Conservation (phyloP, 352 stramenopile genomes). For the Salisapilia sapeloensis region DNA sequence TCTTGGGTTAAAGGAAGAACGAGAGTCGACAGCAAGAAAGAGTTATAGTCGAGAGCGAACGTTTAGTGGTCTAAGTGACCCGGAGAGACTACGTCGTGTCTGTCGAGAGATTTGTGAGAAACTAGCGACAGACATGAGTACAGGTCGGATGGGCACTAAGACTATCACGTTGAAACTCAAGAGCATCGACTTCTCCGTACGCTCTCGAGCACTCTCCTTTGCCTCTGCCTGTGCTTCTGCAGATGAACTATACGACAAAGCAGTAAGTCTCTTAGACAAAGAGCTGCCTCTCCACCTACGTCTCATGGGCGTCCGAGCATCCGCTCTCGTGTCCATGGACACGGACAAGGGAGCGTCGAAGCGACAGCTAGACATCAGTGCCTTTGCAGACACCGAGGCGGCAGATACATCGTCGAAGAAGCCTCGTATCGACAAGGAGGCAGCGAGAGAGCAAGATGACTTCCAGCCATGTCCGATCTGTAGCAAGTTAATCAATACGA, state of each 20-base stretch:
- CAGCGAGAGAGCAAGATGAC: conserved; percentile 1
- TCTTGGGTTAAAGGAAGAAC: conserved; percentile 35
- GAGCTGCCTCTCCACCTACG: conserved; percentile 50
- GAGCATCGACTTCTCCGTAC: conserved; percentile 34
- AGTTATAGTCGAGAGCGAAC: conserved; percentile 66
- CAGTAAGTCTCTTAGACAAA: conserved; percentile 31
- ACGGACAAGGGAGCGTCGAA: conserved; percentile 1
- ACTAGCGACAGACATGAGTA: conserved; percentile 32
- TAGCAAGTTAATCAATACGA: conserved; percentile 22
- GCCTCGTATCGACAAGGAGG: conserved; percentile 4
- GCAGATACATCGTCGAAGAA: neutral
- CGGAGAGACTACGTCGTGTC: conserved; percentile 25
- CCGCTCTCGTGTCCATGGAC: conserved; percentile 15
- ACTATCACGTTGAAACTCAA: conserved; percentile 67
- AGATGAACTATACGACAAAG: conserved; percentile 23
- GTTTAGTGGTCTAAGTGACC: conserved; percentile 20
- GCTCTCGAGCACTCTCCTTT: conserved; percentile 30
- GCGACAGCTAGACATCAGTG: neutral
- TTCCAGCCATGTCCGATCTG: conserved; percentile 43
- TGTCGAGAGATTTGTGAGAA: conserved; percentile 44
- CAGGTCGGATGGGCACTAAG: conserved; percentile 17
- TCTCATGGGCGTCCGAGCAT: conserved; percentile 44
- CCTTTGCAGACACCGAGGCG: neutral
- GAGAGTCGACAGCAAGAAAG: conserved; percentile 42
- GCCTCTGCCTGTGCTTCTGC: conserved; percentile 14